Conservation (phyloP, 2,329 filamentous ascomycete species). For the Nothophaeocryptopus gaeumannii region DNA sequence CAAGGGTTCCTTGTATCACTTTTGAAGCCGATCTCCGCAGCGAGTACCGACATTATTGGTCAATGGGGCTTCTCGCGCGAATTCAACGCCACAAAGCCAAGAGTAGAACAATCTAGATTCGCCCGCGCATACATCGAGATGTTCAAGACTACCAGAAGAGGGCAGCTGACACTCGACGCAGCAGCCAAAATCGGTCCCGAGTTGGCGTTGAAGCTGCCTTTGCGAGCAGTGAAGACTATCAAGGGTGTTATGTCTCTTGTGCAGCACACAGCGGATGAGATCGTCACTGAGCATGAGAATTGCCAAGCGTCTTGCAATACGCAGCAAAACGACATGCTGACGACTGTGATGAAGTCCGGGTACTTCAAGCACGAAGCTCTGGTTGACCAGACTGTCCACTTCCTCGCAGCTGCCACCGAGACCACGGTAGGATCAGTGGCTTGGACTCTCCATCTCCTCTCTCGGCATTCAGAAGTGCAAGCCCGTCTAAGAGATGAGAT, state of each 20-base stretch:
- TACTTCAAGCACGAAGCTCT: slow-evolving; percentile 7
- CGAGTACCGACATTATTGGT: slow-evolving; percentile 11
- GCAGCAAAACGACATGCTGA: slow-evolving; percentile 9
- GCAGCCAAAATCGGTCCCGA: slow-evolving; percentile 14
- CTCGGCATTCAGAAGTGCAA: slow-evolving; percentile 9
- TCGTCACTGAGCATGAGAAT: slow-evolving; percentile 10
- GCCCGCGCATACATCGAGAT: slow-evolving; percentile 10
- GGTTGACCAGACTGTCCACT: slow-evolving; percentile 12
- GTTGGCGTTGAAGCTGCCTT: slow-evolving; percentile 8
- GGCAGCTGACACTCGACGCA: slow-evolving; percentile 8
- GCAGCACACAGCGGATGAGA: slow-evolving; percentile 4
- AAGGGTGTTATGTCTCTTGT: slow-evolving; percentile 7
- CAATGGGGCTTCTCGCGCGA: slow-evolving; percentile 8
- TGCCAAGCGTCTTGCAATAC: background rate
- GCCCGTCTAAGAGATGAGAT: slow-evolving; percentile 15
- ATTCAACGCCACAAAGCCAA: slow-evolving; percentile 3
- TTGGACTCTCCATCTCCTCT: slow-evolving; percentile 17
- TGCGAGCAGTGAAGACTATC: slow-evolving; percentile 16
- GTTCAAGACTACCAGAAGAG: slow-evolving; percentile 14
- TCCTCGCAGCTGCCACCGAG: slow-evolving; percentile 15
- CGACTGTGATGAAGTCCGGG: slow-evolving; percentile 6
- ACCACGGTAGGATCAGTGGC: slow-evolving; percentile 6
- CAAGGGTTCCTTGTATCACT: background rate
- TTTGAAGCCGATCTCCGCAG: slow-evolving; percentile 7
- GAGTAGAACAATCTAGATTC: background rate